Evolutionary conservation across 768 basidiomycete species (phyloP).

Genomic region (Solioccasus polychromus): DNA sequence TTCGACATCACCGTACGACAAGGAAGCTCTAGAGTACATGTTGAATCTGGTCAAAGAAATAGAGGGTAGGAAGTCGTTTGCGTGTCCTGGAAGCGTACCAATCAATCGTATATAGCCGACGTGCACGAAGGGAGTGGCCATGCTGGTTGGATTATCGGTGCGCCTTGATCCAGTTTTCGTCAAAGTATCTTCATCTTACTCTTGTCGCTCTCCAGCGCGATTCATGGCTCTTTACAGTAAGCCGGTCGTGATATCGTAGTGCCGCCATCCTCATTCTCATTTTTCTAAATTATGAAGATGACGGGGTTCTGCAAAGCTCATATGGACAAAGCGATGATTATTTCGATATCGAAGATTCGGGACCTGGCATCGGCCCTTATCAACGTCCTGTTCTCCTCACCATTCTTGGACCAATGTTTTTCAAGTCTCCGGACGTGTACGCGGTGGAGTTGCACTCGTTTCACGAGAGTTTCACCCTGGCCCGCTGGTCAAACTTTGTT

Average conservation of each 20-base stretch:
- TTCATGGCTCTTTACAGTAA: constrained; percentile 31
- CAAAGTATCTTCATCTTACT: constrained; percentile 6
- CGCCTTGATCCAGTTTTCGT: neutral
- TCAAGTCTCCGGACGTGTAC: constrained; percentile 27
- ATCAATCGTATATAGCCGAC: constrained; percentile 7
- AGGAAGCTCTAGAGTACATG: constrained; percentile 24
- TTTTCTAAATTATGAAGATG: constrained; percentile 11
- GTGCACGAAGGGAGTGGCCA: constrained; percentile 6
- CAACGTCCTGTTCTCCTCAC: constrained; percentile 17
- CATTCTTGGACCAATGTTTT: constrained; percentile 21
- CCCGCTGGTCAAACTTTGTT: constrained; percentile 29
- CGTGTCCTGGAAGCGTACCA: neutral
- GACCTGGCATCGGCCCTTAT: constrained; percentile 13
- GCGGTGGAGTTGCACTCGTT: constrained; percentile 29
- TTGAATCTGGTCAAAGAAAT: constrained; percentile 28
- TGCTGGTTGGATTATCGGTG: constrained; percentile 29
- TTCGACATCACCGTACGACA: constrained; percentile 30
- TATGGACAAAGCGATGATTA: constrained; percentile 32
- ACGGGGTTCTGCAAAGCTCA: constrained; percentile 26
- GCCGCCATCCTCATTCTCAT: neutral
- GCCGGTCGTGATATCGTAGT: neutral
- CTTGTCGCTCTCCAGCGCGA: constrained; percentile 14
- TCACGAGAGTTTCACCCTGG: constrained; percentile 25
- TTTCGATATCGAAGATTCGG: constrained; percentile 28
- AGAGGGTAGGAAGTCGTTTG: constrained; percentile 10